Percentiles rank a stretch among this genome's conserved stretches.
Evolutionary conservation across 2,329 filamentous ascomycete species (phyloP).

Genomic region (Talaromyces albobiverticillius): DNA sequence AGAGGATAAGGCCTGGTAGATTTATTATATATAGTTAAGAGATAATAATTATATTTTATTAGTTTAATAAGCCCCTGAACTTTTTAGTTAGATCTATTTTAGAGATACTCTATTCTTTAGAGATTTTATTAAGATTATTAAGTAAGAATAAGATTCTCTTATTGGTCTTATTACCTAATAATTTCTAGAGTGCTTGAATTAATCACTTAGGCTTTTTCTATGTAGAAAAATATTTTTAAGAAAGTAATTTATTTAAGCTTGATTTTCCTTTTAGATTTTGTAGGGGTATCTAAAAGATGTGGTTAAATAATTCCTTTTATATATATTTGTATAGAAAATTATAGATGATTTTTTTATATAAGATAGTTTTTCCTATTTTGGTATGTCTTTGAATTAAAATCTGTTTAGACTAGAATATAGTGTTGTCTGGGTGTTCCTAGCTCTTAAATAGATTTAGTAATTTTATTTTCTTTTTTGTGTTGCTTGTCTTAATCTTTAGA

Average conservation of each 20-base stretch:
- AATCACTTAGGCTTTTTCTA: not conserved
- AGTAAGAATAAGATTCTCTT: constrained; percentile 37
- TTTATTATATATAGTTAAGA: constrained; percentile 28
- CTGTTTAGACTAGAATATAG: constrained; percentile 22
- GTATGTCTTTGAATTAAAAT: constrained; percentile 37
- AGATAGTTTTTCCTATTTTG: constrained; percentile 39
- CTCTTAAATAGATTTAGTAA: constrained; percentile 24
- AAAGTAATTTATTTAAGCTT: not conserved
- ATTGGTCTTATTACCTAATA: not conserved
- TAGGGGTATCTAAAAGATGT: constrained; percentile 41
- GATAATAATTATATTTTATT: constrained; percentile 23
- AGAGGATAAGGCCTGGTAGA: constrained; percentile 10
- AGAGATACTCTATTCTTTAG: constrained; percentile 20
- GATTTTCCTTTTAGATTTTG: constrained; percentile 24
- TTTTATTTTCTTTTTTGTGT: constrained; percentile 20
- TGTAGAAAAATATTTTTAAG: not conserved
- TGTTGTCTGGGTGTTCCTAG: constrained; percentile 19
- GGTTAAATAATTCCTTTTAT: constrained; percentile 32
- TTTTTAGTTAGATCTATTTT: constrained; percentile 32
- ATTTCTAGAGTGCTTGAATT: not conserved
- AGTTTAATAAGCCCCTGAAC: not conserved
- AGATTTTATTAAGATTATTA: constrained; percentile 43
- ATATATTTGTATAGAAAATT: constrained; percentile 22
- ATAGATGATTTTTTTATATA: constrained; percentile 41
- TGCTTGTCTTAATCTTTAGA: constrained; percentile 24